Percentiles rank a stretch among this genome's conserved stretches.
Evolutionary conservation across 2,329 filamentous ascomycete genomes (phyloP).

Genomic region (Venturia effusa): DNA sequence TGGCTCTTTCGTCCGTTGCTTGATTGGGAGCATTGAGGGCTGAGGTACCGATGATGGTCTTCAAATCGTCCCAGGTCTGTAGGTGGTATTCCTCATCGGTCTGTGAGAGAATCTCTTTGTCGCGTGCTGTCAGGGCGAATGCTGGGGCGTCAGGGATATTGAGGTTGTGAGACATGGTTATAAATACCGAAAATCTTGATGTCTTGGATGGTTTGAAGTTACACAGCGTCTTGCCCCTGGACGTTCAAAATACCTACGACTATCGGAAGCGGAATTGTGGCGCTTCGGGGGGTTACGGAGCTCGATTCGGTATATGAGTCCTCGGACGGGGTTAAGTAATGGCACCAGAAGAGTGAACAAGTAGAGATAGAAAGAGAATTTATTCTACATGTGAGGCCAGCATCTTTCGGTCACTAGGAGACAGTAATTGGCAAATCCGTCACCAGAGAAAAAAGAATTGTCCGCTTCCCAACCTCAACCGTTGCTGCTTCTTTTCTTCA

Average conservation of each 20-base stretch:
- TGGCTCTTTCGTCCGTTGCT: not conserved
- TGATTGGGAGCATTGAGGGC: not conserved
- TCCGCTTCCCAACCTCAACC: constrained; percentile 1
- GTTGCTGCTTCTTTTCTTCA: not conserved
- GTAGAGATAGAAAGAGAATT: too few relatives aligned
- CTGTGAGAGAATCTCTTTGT: constrained; percentile 33
- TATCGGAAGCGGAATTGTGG: not conserved
- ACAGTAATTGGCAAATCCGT: not conserved
- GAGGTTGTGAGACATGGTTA: not conserved
- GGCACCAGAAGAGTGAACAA: not conserved
- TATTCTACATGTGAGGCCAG: too few relatives aligned
- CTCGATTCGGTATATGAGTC: not conserved
- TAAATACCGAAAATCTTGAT: too few relatives aligned
- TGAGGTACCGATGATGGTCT: constrained; percentile 37
- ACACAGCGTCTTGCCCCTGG: too few relatives aligned
- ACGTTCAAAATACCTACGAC: too few relatives aligned
- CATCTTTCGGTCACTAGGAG: too few relatives aligned
- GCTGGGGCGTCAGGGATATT: not conserved
- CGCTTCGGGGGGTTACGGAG: not conserved
- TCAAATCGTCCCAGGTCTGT: constrained; percentile 42
- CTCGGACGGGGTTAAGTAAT: not conserved
- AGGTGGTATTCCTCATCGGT: constrained; percentile 41
- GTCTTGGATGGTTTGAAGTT: not conserved
- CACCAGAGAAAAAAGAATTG: not conserved
- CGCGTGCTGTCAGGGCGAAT: constrained; percentile 15